Evolutionary conservation across 1,139 yeast species (phyloP).

Genomic region (Tardiomyces blankii): DNA sequence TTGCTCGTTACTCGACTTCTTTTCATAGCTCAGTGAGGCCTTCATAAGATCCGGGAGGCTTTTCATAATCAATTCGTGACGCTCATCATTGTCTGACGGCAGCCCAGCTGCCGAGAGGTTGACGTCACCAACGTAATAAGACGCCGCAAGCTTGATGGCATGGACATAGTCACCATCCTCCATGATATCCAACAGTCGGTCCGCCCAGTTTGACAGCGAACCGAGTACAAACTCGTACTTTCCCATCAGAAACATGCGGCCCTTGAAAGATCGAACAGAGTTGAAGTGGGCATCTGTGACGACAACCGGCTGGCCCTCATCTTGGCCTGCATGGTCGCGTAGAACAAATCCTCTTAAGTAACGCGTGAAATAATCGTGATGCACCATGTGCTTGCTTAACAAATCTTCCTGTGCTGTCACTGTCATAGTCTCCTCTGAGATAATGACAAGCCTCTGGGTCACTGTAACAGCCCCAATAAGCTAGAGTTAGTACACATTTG

Average conservation of each 20-base stretch:
- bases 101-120: constrained; percentile 38
- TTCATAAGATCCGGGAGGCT: constrained; percentile 47
- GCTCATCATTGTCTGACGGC: constrained; percentile 34
- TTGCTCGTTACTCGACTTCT: constrained; percentile 18
- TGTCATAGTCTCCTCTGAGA: constrained; percentile 31
- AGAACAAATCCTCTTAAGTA: constrained; percentile 17
- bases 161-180: constrained; percentile 37
- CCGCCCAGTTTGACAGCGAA: constrained; percentile 64
- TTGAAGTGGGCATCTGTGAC: constrained; percentile 27
- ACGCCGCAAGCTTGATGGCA: constrained; percentile 46
- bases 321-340: constrained; percentile 7
- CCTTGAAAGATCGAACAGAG: constrained; percentile 32
- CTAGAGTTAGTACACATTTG: constrained; percentile 10
- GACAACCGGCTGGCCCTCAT: constrained; percentile 13
- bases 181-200: constrained; percentile 40
- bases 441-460: constrained; percentile 36
- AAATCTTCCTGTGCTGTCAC: constrained; percentile 34
- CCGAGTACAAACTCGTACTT: constrained; percentile 44
- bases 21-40: constrained; percentile 38
- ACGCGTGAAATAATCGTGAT: constrained; percentile 27
- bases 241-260: constrained; percentile 40
- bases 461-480: constrained; percentile 39
- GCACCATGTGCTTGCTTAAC: constrained; percentile 34
- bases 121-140: constrained; percentile 41
- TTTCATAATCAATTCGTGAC: constrained; percentile 41